Conservation (phyloP, 2,329 filamentous ascomycete species). For the Emergomyces pasteurianus region DNA sequence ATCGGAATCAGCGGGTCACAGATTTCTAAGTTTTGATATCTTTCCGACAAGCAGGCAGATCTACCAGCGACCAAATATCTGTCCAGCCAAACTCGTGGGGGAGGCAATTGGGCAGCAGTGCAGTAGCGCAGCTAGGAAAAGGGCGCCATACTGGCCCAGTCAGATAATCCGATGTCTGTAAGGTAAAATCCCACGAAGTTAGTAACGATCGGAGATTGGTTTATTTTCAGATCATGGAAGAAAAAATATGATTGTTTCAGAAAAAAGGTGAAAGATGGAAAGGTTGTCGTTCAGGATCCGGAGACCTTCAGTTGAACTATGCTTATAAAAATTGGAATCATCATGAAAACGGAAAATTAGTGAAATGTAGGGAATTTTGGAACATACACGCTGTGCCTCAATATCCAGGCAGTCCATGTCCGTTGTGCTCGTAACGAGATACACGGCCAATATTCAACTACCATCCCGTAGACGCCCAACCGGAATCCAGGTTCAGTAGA, state of each 20-base stretch:
- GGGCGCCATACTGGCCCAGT: not conserved
- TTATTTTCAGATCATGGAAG: not conserved
- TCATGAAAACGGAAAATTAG: slow-evolving; percentile 11
- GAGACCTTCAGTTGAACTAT: slow-evolving; percentile 22
- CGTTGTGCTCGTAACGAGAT: not conserved
- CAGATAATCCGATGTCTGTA: not conserved
- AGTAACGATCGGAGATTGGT: not conserved
- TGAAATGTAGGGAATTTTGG: not conserved
- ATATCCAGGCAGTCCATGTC: not conserved
- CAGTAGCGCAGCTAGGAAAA: slow-evolving; percentile 1
- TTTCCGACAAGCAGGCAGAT: not conserved
- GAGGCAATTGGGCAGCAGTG: slow-evolving; percentile 11
- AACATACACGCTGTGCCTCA: not conserved
- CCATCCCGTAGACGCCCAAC: not conserved
- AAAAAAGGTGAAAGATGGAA: slow-evolving; percentile 18
- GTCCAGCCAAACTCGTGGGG: not conserved
- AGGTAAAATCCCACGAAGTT: not conserved
- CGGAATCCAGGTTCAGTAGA: not conserved
- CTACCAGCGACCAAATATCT: not conserved
- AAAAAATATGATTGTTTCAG: slow-evolving; percentile 1
- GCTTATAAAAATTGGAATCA: slow-evolving; percentile 17
- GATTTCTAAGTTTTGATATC: not conserved
- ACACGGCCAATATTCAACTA: not conserved
- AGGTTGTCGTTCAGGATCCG: slow-evolving; percentile 17
- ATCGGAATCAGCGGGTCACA: not conserved